phyloP scores from a whole-genome alignment of 2,329 filamentous ascomycete species.

The Coccinonectria pachysandricola region DNA sequence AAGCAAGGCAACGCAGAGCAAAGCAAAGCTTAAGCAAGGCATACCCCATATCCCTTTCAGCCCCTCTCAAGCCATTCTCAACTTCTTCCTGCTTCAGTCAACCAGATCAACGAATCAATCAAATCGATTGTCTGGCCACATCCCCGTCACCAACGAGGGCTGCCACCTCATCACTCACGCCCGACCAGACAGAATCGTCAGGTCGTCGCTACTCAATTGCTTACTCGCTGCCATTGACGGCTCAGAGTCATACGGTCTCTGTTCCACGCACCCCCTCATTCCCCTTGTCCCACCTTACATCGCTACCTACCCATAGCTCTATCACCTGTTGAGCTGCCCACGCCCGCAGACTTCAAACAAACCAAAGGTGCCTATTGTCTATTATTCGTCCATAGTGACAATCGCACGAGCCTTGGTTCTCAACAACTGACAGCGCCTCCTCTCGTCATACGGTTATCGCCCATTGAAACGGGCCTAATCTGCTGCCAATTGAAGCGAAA shows the following conservation, averaged over 20 bases:
- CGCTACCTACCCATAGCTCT: constrained; percentile 5
- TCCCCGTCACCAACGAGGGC: constrained; percentile 10
- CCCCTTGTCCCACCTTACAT: constrained; percentile 8
- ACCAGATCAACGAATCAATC: constrained; percentile 6
- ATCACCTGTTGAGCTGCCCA: constrained; percentile 13
- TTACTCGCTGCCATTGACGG: constrained; percentile 13
- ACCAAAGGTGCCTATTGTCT: no score
- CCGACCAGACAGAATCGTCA: constrained; percentile 15
- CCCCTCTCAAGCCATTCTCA: constrained; percentile 1
- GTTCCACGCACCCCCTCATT: constrained; percentile 17
- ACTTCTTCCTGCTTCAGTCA: constrained; percentile 1
- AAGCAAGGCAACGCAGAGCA: constrained; percentile 4
- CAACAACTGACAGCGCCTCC: not conserved
- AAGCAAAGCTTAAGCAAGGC: constrained; percentile 3
- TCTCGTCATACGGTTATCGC: constrained; percentile 16
- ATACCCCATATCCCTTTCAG: constrained; percentile 2
- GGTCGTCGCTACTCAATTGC: constrained; percentile 12
- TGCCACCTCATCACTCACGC: constrained; percentile 15
- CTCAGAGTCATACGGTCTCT: constrained; percentile 19
- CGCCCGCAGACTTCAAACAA: constrained; percentile 9
- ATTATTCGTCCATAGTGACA: constrained; percentile 14
- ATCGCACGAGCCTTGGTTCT: constrained; percentile 5
- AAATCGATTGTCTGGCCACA: constrained; percentile 8
- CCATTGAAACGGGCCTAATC: constrained; percentile 9
- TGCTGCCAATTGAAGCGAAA: not conserved